Conservation (phyloP, 2,329 filamentous ascomycete genomes). For the Colletotrichum sp. region DNA sequence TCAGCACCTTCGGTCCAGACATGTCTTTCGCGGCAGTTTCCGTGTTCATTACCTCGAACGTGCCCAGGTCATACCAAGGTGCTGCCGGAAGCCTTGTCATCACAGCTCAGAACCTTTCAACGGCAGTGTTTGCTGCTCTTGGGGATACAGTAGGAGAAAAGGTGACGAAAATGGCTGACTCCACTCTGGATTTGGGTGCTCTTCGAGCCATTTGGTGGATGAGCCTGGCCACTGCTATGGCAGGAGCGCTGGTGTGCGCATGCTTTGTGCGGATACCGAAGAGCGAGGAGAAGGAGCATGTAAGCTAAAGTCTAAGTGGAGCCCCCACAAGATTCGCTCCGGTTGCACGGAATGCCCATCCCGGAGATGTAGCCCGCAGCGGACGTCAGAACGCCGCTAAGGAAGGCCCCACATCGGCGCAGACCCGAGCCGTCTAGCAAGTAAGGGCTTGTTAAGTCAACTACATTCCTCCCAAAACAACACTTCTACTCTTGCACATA, state of each 20-base stretch:
- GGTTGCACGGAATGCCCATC: background rate
- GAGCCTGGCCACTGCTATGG: background rate
- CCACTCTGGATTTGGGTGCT: background rate
- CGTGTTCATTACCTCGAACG: background rate
- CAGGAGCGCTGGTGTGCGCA: background rate
- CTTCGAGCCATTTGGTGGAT: background rate
- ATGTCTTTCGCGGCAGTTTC: background rate
- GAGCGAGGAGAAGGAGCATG: background rate
- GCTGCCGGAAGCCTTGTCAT: background rate
- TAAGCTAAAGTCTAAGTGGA: background rate
- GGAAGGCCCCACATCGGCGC: background rate
- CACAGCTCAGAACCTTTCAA: background rate
- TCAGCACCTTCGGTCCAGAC: background rate
- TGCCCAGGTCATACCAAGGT: background rate
- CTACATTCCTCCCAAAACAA: too few species aligned
- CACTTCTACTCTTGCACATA: too few species aligned
- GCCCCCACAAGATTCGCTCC: background rate
- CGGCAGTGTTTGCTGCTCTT: background rate
- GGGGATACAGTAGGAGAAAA: fast-evolving
- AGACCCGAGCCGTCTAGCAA: too few species aligned
- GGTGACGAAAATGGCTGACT: background rate
- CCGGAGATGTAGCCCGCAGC: background rate
- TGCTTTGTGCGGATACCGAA: background rate
- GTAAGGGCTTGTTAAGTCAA: too few species aligned
- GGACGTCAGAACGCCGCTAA: background rate